These are phyloP conservation scores for Cucurbita pepo DNA, from an alignment of 306 rosid genomes.

Conservation along the genomic window DNA sequence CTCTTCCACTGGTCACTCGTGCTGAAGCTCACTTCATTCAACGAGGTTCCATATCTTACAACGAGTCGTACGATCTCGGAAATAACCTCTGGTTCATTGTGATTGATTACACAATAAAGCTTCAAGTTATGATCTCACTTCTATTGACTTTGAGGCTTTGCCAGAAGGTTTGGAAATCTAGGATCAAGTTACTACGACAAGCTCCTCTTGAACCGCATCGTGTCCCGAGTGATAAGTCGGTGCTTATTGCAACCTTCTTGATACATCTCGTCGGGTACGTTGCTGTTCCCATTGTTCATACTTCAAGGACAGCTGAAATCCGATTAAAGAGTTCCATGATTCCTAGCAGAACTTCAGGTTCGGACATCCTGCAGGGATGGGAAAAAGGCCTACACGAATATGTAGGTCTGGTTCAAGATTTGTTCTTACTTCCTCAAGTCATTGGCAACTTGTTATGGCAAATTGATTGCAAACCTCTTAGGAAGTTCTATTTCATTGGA, in stretches of 20 bases:
- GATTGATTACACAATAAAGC: too few species aligned
- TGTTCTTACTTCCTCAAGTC: slow-evolving; percentile 75
- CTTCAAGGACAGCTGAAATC: slow-evolving; percentile 24
- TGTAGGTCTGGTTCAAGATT: slow-evolving; percentile 74
- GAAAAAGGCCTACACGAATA: slow-evolving; percentile 59
- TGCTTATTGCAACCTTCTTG: slow-evolving; percentile 31
- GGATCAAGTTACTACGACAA: slow-evolving; percentile 44
- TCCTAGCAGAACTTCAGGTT: slow-evolving; percentile 22
- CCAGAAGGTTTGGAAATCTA: slow-evolving; percentile 90
- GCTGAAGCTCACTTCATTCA: slow-evolving; percentile 78
- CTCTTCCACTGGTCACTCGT: slow-evolving; percentile 66
- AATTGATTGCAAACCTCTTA: slow-evolving; percentile 53
- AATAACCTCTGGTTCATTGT: slow-evolving; percentile 39
- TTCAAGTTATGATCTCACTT: slow-evolving; percentile 50
- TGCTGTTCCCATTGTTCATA: slow-evolving; percentile 36
- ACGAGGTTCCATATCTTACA: slow-evolving; percentile 30
- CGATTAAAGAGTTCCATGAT: slow-evolving; percentile 12
- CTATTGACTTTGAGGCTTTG: slow-evolving; percentile 64
- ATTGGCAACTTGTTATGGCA: slow-evolving; percentile 79
- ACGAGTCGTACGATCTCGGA: slow-evolving; percentile 32
- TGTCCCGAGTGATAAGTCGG: slow-evolving; percentile 55
- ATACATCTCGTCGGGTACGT: slow-evolving; percentile 50
- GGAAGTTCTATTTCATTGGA: slow-evolving; percentile 63
- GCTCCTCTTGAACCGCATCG: slow-evolving; percentile 38
- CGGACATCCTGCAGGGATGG: slow-evolving; percentile 34